A percentile compares a stretch with the other conserved stretches of the same genome.
These are phyloP conservation scores for Musa itinerans DNA, from an alignment of 176 grass and related monocot genomes.

Conservation along the genomic window DNA sequence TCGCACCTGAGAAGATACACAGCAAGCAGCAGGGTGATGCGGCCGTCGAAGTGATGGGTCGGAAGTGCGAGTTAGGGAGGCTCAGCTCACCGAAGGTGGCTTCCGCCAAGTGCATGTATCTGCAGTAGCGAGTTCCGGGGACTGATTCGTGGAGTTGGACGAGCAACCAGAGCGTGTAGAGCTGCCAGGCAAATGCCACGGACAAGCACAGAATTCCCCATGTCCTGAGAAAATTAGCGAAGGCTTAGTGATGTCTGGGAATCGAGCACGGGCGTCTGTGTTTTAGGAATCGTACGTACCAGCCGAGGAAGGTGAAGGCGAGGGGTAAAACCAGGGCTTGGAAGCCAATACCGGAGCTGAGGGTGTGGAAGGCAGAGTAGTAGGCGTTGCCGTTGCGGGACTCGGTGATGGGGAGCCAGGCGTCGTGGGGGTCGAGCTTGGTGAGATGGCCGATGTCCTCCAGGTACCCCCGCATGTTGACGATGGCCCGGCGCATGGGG, in stretches of 20 bases:
- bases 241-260: not conserved
- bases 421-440: constrained; percentile 59
- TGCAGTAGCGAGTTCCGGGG: constrained; percentile 57
- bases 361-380: constrained; percentile 94
- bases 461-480: constrained; percentile 46
- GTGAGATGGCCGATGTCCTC: constrained; percentile 74
- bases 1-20: constrained; percentile 30
- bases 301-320: constrained; percentile 74
- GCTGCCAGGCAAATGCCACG: constrained; percentile 72
- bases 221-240: constrained; percentile 41
- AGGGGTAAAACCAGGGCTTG: constrained; percentile 78
- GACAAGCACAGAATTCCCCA: constrained; percentile 71
- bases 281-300: constrained; percentile 27
- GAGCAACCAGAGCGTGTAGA: constrained; percentile 88
- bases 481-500: constrained; percentile 56
- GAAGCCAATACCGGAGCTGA: constrained; percentile 94
- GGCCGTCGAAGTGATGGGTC: not conserved
- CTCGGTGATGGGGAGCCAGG: constrained; percentile 97
- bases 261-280: not conserved
- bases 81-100: constrained; percentile 50
- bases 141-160: constrained; percentile 81
- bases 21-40: constrained; percentile 1
- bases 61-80: not conserved
- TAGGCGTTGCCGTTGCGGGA: constrained; percentile 88
- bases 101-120: constrained; percentile 65